phyloP scores from a whole-genome alignment of 495 filamentous ascomycete species.

The Copromyces sp. region DNA sequence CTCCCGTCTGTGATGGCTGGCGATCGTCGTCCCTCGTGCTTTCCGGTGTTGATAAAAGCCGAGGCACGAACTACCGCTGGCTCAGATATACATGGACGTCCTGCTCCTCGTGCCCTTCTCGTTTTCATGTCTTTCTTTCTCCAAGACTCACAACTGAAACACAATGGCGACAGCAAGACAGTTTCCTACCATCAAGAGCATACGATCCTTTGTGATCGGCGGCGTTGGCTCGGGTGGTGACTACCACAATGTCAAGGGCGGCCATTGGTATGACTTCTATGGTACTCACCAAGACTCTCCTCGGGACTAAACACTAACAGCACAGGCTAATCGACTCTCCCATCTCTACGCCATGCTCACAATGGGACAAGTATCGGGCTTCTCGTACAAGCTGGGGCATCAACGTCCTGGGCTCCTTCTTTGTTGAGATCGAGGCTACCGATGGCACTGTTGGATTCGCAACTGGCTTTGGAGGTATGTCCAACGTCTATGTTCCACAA shows the following conservation, averaged over 20 bases:
- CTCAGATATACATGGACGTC: neutral
- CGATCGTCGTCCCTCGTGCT: neutral
- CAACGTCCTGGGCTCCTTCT: constrained; percentile 89
- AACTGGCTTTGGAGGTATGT: constrained; percentile 74
- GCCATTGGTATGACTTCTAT: constrained; percentile 55
- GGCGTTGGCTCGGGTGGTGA: constrained; percentile 84
- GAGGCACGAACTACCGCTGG: neutral
- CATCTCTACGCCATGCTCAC: constrained; percentile 84
- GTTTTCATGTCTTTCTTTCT: neutral
- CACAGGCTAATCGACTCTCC: constrained; percentile 72
- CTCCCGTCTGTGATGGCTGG: neutral
- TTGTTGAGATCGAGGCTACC: constrained; percentile 78
- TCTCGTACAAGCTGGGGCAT: constrained; percentile 91
- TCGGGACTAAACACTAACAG: neutral
- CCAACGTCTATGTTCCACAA: neutral
- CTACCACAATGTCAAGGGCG: constrained; percentile 90
- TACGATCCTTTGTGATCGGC: constrained; percentile 72
- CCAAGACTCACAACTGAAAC: neutral
- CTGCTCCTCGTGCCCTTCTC: neutral
- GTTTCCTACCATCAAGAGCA: constrained; percentile 67
- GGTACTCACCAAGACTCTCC: neutral
- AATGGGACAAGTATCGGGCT: constrained; percentile 75
- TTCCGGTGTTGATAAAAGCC: neutral
- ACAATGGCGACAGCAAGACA: constrained; percentile 36
- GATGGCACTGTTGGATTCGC: constrained; percentile 89